Evolutionary conservation across 495 filamentous ascomycete genomes (phyloP), one percentile per base, ranked within the genome.

Genomic region (Neurospora africana): DNA sequence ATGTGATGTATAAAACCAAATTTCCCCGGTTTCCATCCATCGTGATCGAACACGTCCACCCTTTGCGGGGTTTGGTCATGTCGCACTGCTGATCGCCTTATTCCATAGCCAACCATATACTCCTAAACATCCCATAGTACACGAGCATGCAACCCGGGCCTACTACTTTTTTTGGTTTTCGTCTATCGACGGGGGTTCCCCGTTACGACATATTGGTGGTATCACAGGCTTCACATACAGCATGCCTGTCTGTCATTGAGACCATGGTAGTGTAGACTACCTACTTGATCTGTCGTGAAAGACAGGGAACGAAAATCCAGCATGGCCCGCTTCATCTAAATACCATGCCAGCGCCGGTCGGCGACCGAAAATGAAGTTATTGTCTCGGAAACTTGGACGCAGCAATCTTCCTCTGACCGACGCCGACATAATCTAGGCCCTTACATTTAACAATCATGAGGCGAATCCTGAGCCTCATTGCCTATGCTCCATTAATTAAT

Each of bases 401-500:
- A 61, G 27, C 53, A 61, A 30, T 30, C 23, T 61, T 61, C 6
- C 13, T 61, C 23, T 61, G 11, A 61, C 53, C 23, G 53, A 33
- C 53, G 53, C 23, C 53, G 53, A 61, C 53, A 61, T 61, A 61
- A 61, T 61, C 53, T 33, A 61, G 53, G 23, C 53, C 53, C 13
- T 33, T 61, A 30, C 53, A 61, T 30, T 33, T 15, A 15, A 6
- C 53, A 15, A 61, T 3, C 23, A 61, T 61, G 53, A 61, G 13
- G 53, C 53, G 23, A 61, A 61, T 33, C 53, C 23, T 61, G 53
- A 17, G 53, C 27, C 15, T 61, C 21, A 43, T 72, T 27, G 74
- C 77, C 65, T 75, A 73, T 53, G 71, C 70, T 41, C 30, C 13
- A 38, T 30, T 37, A n/a, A 70, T 53, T 53, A 78, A 76, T 70